phyloP scores from a whole-genome alignment of 371 early-diverging fungal species.

The Coemansia sp. region DNA sequence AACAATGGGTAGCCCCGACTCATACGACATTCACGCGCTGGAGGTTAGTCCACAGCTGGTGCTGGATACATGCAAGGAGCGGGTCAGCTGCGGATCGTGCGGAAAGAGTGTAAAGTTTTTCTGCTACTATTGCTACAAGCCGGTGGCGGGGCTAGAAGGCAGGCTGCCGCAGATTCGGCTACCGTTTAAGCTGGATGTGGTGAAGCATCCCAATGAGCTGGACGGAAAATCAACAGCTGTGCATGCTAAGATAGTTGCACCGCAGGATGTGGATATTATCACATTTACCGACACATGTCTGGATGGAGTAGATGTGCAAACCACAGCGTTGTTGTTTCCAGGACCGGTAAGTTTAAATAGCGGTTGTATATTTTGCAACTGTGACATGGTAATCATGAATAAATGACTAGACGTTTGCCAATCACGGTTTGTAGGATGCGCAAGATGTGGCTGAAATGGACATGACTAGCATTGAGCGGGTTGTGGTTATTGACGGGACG shows the following conservation, averaged over 20 bases:
- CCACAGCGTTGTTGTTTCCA: conserved; percentile 84
- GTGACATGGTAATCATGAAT: too few species aligned
- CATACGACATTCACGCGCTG: conserved; percentile 42
- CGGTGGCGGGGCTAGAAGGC: conserved; percentile 57
- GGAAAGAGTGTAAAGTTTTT: conserved; percentile 66
- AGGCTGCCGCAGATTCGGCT: conserved; percentile 66
- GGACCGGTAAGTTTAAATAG: conserved; percentile 60
- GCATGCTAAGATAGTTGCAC: conserved; percentile 80
- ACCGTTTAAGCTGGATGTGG: conserved; percentile 76
- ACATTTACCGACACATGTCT: conserved; percentile 54
- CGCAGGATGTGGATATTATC: conserved; percentile 65
- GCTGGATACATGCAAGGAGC: conserved; percentile 41
- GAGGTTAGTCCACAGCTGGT: conserved; percentile 23
- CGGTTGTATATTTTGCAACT: background rate
- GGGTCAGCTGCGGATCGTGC: conserved; percentile 60
- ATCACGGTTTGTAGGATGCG: conserved; percentile 59
- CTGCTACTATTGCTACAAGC: conserved; percentile 69
- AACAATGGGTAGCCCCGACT: conserved; percentile 4
- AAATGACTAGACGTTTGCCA: background rate
- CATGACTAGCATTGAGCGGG: conserved; percentile 64
- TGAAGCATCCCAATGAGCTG: conserved; percentile 75
- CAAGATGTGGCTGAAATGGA: conserved; percentile 64
- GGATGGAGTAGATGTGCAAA: conserved; percentile 61
- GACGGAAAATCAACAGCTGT: conserved; percentile 85
- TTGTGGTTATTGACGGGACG: conserved; percentile 91